phyloP scores from a whole-genome alignment of 2,329 filamentous ascomycete species.

The Ceratocystiopsis sp. region DNA sequence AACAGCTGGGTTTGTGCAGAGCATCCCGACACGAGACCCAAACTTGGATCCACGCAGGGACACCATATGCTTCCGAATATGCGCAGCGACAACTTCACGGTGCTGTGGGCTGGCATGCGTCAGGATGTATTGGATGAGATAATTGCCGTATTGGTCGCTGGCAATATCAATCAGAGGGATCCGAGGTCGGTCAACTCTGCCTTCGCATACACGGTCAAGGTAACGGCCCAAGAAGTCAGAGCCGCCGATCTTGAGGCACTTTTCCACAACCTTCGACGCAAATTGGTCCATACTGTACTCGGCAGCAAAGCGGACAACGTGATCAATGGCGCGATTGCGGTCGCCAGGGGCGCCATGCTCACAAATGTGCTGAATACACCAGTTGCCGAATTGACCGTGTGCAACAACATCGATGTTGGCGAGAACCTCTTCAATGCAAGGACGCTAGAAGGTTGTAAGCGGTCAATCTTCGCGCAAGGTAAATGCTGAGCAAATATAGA shows the following conservation, averaged over 20 bases:
- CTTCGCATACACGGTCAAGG: constrained; percentile 84
- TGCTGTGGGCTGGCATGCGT: constrained; percentile 77
- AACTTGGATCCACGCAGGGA: constrained; percentile 97
- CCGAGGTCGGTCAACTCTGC: constrained; percentile 73
- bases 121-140: constrained; percentile 92
- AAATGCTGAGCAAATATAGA: not conserved
- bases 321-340: constrained; percentile 83
- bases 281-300: constrained; percentile 99
- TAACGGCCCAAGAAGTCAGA: constrained; percentile 83
- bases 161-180: constrained; percentile 97
- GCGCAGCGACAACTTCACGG: constrained; percentile 78
- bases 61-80: constrained; percentile 99
- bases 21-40: constrained; percentile 94
- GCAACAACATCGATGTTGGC: constrained; percentile 90
- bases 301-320: constrained; percentile 81
- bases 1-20: constrained; percentile 88
- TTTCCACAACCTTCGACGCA: constrained; percentile 96
- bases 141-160: constrained; percentile 97
- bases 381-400: constrained; percentile 96
- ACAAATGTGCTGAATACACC: constrained; percentile 99
- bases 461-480: not conserved
- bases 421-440: constrained; percentile 92
- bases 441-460: constrained; percentile 42
- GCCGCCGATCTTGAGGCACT: constrained; percentile 93
- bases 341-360: constrained; percentile 87